Evolutionary conservation across 176 grass and related monocot species (phyloP), one percentile per base, ranked within the genome.

Genomic region (Poa annua): DNA sequence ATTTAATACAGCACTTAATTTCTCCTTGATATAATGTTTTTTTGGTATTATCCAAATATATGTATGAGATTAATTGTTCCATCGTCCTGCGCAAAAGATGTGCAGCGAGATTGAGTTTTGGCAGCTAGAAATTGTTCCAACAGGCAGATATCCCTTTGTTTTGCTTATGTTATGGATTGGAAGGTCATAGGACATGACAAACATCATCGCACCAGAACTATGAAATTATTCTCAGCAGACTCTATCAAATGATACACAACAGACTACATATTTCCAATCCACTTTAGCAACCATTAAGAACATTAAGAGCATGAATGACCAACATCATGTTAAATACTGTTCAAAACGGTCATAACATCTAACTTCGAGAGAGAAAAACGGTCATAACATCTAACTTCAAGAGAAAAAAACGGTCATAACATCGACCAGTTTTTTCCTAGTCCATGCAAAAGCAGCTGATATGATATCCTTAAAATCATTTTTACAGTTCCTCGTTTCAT

Each of bases 401-500:
- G 42, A 44, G 42, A 42, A 42, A 42, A 67, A 50, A 83, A 25
- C 1, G 36, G 26, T 33, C 32, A 42, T 39, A 76, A 66, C 71
- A 76, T 66, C 26, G 2, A 76, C 14, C 66, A 20, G 45, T 76
- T 74, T 60, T 8, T 38, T n/a, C 19, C 8, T 21, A 64, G 2
- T 41, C 39, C 15, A 83, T 13, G 57, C n/a, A 57, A 82, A 89
- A 11, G 55, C 52, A 66, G 47, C 52, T 35, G 48, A 9, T 72
- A 77, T 26, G 81, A 73, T 72, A 63, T 77, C 19, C 35, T 48
- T 33, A 53, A 73, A 25, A 71, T 34, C 13, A 15, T 54, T 36
- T 26, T 24, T 39, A 73, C 84, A 74, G 54, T 72, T 75, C 55
- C 32, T 65, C 24, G 21, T 66, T 25, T 34, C 42, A 2, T 53